These are phyloP conservation scores for Echites panduratus DNA, from an alignment of 257 asterid species.

Conservation along the genomic window DNA sequence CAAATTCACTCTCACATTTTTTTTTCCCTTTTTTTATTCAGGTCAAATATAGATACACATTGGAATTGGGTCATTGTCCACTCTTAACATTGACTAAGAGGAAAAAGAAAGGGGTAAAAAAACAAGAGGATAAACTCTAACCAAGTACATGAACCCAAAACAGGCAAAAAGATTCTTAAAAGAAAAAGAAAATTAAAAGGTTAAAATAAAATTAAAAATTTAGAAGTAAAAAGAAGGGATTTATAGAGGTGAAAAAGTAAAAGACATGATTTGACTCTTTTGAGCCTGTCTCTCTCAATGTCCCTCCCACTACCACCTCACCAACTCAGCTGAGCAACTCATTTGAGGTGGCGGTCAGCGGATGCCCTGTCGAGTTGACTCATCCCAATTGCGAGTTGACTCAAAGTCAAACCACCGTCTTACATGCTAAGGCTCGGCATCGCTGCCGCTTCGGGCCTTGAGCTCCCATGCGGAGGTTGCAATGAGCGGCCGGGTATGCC, in stretches of 20 bases:
- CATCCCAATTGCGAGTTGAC: background rate
- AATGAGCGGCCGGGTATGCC: conserved; percentile 83
- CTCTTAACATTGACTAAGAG: conserved; percentile 10
- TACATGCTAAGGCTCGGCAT: conserved; percentile 20
- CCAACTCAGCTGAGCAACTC: conserved; percentile 14
- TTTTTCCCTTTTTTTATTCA: conserved; percentile 5
- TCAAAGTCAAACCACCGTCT: background rate
- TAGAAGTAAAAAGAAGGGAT: conserved; percentile 17
- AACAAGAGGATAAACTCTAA: background rate
- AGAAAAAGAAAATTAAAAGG: background rate
- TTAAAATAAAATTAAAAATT: background rate
- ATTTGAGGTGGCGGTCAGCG: conserved; percentile 10
- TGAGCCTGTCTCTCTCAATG: conserved; percentile 41
- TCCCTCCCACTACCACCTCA: conserved; percentile 14
- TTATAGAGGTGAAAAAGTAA: conserved; percentile 30
- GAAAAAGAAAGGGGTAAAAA: background rate
- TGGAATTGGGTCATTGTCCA: conserved; percentile 20
- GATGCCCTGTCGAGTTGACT: background rate
- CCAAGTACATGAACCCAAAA: conserved; percentile 5
- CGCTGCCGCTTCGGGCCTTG: conserved; percentile 12
- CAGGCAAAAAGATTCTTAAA: background rate
- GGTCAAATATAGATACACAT: conserved; percentile 21
- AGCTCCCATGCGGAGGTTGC: conserved; percentile 89
- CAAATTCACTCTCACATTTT: conserved; percentile 4
- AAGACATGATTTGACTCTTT: conserved; percentile 57